Conservation (phyloP, 176 grass and related monocot species). For the Triticum urartu region DNA sequence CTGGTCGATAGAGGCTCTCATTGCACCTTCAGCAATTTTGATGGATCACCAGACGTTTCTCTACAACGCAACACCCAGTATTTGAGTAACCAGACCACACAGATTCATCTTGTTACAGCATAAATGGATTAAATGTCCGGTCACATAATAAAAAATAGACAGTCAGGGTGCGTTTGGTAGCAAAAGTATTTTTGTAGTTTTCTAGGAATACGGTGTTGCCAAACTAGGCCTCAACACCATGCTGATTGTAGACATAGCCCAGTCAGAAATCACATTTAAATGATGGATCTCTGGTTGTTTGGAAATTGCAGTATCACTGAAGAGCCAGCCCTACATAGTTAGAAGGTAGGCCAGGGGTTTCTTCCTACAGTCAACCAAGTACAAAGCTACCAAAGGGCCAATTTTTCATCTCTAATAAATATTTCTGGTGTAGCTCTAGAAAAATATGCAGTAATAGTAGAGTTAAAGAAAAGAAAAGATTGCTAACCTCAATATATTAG, state of each 20-base stretch:
- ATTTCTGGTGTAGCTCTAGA: neutral
- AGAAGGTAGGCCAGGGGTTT: neutral
- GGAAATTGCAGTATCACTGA: neutral
- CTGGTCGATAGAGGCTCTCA: neutral
- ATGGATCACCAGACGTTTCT: neutral
- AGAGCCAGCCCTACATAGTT: neutral
- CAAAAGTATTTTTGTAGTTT: no score
- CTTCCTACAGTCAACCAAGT: neutral
- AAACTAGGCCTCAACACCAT: neutral
- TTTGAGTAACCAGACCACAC: neutral
- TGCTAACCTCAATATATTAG: neutral
- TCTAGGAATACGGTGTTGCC: no score
- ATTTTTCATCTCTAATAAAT: neutral
- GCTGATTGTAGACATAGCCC: neutral
- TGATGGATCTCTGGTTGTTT: neutral
- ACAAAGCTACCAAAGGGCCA: neutral
- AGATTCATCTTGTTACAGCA: slow-evolving; percentile 9
- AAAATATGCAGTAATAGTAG: neutral
- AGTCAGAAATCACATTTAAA: slow-evolving; percentile 6
- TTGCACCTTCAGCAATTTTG: neutral
- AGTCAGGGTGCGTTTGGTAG: neutral
- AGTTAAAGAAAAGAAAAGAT: neutral
- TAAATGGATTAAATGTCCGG: neutral
- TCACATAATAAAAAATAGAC: neutral
- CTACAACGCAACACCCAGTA: neutral